phyloP scores from a whole-genome alignment of 1,139 yeast species.

The Yamadazyma diospyri region DNA sequence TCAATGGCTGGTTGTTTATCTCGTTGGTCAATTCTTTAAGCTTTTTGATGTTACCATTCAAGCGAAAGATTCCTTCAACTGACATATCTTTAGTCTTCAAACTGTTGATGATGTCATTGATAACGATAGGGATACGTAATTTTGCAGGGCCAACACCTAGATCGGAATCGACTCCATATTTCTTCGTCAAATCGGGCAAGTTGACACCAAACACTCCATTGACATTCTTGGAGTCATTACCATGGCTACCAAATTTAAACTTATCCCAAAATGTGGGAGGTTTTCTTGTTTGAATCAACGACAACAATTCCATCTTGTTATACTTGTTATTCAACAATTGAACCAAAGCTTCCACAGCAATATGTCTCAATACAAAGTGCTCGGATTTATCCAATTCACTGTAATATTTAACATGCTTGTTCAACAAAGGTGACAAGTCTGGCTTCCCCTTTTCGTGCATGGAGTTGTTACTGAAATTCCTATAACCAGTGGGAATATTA shows the following conservation, averaged over 20 bases:
- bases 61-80: slow-evolving; percentile 93
- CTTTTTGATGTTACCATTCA: slow-evolving; percentile 90
- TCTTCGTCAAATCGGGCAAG: slow-evolving; percentile 63
- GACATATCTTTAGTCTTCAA: slow-evolving; percentile 93
- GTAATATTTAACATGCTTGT: slow-evolving; percentile 46
- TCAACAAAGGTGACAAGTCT: no score
- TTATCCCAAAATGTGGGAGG: slow-evolving; percentile 74
- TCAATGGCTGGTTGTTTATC: slow-evolving; percentile 72
- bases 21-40: slow-evolving; percentile 70
- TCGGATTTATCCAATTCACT: slow-evolving; percentile 69
- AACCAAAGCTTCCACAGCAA: slow-evolving; percentile 63
- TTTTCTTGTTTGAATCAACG: slow-evolving; percentile 56
- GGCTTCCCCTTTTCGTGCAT: background rate
- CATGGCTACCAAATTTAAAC: slow-evolving; percentile 31
- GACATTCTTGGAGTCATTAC: slow-evolving; percentile 24
- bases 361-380: slow-evolving; percentile 59
- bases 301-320: slow-evolving; percentile 49
- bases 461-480: background rate
- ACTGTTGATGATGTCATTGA: slow-evolving; percentile 82
- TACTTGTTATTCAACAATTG: slow-evolving; percentile 33
- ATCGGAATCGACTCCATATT: slow-evolving; percentile 83
- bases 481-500: background rate
- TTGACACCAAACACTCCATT: slow-evolving; percentile 74
- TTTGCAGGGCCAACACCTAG: slow-evolving; percentile 83
- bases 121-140: slow-evolving; percentile 76